Base-by-base conservation (phyloP, 495 filamentous ascomycete genomes). In the Thermochaetoides thermophila region DNA sequence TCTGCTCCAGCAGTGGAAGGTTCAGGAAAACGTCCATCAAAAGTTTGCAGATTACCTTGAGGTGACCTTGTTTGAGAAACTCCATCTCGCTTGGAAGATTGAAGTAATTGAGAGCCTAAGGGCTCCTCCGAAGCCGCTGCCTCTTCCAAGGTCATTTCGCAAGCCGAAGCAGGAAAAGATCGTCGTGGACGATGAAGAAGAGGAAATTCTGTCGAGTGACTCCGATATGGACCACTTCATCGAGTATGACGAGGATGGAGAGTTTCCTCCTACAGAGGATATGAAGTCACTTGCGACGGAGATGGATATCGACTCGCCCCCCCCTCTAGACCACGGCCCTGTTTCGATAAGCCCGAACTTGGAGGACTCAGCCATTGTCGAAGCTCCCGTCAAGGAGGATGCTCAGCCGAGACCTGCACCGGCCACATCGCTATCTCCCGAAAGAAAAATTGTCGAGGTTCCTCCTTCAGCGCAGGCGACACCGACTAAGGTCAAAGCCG, bases 31-130 rank as follows among this genome's bases (percentile, higher is more conserved):
- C 16, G 40, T 87, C 10, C 40, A 50, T 12, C 52, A 53, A n/a
- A 66, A 67, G 35, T 70, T 69, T 29, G 43, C 47, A n/a, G 63
- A 17, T 11, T 19, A 56, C 26, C 48, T 91, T 50, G 69, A 83
- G 27, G 43, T 48, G 3, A 81, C 61, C 5, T 50, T 93, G n/a
- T 66, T 62, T 17, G 61, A 75, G 21, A 66, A 60, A 7, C 66
- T 69, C 47, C 50, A 69, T 15, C 40, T 58, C 5, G 49, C 45
- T 16, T 84, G 73, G 71, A 62, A 58, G 29, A 56, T 77, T 12
- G 44, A 41, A 3, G 28, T 76, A 1, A 58, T 84, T 14, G 48
- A 63, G 34, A 55, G 56, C 15, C 51, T 61, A 2, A 43, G 34
- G 4, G 60, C 59, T 27, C 78, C 79, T 0, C 59, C 63, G 6